Evolutionary conservation across 2,329 filamentous ascomycete species (phyloP).

Genomic region (Cercospora nicotianae): DNA sequence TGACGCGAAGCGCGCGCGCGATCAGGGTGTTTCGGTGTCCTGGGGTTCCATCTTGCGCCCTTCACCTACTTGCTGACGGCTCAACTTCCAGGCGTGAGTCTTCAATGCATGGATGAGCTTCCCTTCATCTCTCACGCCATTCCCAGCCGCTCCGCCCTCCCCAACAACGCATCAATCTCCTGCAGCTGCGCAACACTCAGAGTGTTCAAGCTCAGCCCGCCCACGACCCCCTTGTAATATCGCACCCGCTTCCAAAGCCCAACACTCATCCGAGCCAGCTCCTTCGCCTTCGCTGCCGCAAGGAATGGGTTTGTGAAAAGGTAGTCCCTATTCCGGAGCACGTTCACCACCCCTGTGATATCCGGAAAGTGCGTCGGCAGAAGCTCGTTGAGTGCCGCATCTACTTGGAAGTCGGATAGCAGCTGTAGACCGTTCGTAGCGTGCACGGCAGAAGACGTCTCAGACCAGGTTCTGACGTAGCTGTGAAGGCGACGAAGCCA

Average conservation of each 20-base stretch:
- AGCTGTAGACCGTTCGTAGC: not conserved
- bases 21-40: too few species aligned
- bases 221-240: not conserved
- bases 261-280: not conserved
- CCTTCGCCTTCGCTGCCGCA: not conserved
- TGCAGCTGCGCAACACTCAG: not conserved
- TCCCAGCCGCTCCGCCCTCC: not conserved
- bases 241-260: not conserved
- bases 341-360: not conserved
- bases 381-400: not conserved
- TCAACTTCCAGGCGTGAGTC: too few species aligned
- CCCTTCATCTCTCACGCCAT: not conserved
- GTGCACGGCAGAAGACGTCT: not conserved
- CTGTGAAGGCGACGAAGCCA: slow-evolving; percentile 5
- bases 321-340: not conserved
- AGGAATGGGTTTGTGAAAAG: slow-evolving; percentile 3
- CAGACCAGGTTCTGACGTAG: slow-evolving; percentile 5
- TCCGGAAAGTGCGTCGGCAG: not conserved
- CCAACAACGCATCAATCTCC: not conserved
- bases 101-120: not conserved
- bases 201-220: not conserved
- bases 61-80: too few species aligned
- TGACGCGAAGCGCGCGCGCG: too few species aligned
- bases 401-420: slow-evolving; percentile 1
- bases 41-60: too few species aligned